phyloP scores from a whole-genome alignment of 108 stramenopile species.

The Nannochloropsis salina region DNA sequence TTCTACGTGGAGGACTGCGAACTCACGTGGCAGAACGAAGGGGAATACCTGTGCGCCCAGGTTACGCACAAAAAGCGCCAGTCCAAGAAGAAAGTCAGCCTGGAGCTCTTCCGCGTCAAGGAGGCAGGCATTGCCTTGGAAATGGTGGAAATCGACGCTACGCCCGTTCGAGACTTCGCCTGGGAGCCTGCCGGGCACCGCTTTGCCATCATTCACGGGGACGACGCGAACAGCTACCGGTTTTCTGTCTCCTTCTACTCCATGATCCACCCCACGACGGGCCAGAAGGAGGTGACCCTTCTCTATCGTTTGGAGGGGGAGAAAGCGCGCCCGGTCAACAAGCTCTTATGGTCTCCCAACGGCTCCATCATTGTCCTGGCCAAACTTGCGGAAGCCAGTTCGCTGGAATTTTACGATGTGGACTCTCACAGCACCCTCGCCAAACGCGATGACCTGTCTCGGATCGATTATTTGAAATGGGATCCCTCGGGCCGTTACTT shows the following conservation, averaged over 20 bases:
- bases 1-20: conserved; percentile 84
- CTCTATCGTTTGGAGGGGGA: conserved; percentile 67
- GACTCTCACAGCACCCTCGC: conserved; percentile 65
- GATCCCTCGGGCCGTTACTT: conserved; percentile 86
- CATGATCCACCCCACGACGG: conserved; percentile 60
- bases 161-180: conserved; percentile 74
- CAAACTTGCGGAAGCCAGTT: conserved; percentile 58
- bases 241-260: conserved; percentile 86
- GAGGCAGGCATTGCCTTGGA: conserved; percentile 78
- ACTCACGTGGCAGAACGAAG: conserved; percentile 87
- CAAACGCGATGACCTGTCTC: conserved; percentile 80
- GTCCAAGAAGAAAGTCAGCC: conserved; percentile 63
- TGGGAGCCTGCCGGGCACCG: conserved; percentile 88
- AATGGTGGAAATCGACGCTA: conserved; percentile 66
- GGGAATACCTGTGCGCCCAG: conserved; percentile 87
- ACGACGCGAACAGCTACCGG: conserved; percentile 66
- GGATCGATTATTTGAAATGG: conserved; percentile 85
- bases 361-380: conserved; percentile 79
- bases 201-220: conserved; percentile 88
- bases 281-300: conserved; percentile 59
- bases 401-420: conserved; percentile 86
- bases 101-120: conserved; percentile 85
- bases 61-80: conserved; percentile 86
- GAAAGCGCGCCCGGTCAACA: conserved; percentile 70
- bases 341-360: conserved; percentile 86